Evolutionary conservation across 2,329 filamentous ascomycete species (phyloP), one percentile per base, ranked within the genome.

Genomic region (Stagonosporopsis vannaccii): DNA sequence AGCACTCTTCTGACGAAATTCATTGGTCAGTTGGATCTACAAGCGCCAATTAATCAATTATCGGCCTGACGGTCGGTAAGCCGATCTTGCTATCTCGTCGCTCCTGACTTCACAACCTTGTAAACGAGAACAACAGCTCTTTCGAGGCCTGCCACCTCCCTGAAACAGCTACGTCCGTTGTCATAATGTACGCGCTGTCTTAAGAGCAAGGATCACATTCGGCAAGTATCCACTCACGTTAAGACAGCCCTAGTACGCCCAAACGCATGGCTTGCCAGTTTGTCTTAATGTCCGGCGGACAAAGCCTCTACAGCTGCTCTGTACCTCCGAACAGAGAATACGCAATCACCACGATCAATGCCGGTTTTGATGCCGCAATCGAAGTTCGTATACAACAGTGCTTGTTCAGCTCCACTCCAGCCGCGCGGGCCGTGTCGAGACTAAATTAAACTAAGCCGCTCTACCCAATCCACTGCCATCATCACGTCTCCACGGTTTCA

Each of bases 131-230:
- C 35, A 26, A n/a, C 26, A 23, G 47, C 47, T 51, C 42, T 30
- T 46, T 28, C 44, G 30, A 37, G 20, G 43, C 50, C 60, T 58
- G 54, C 52, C 63, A 68, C 62, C 63, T 68, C 58, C 65, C 63
- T 61, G 55, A 62, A 59, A 41, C 37, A 60, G 59, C 28, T 46
- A 51, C 57, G 40, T 20, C 51, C 50, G 35, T 35, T 50, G 28
- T 47, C 53, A 43, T 30, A 17, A 23, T 30, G 30, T 40, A 56
- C 23, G 36, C 42, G 36, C 42, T 26, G 36, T 44, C 19, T 37
- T 43, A 33, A 51, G 47, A 28, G n/a, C 47, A n/a, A 30, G 53
- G 42, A 11, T 39, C 33, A 15, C 22, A 8, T n/a, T 22, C 30
- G 32, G 37, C 39, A 32, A 12, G 32, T 13, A 25, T 17, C 46